A percentile compares a stretch with the other conserved stretches of the same genome.
Evolutionary conservation across 2,329 filamentous ascomycete genomes (phyloP).

Genomic region (Helminthosporium solani): DNA sequence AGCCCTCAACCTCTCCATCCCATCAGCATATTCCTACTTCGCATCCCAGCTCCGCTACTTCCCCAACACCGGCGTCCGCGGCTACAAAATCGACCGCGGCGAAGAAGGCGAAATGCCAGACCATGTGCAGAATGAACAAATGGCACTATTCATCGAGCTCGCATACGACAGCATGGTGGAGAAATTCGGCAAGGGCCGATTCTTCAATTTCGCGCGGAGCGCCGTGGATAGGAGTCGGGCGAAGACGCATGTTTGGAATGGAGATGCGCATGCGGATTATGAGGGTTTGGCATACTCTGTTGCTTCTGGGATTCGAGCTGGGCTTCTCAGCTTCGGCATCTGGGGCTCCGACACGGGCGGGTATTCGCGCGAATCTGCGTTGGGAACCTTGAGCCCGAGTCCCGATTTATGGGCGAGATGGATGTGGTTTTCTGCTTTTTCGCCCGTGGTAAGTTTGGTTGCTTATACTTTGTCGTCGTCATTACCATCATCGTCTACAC

Average conservation of each 20-base stretch:
- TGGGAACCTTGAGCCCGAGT: conserved; percentile 19
- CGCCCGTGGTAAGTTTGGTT: no score
- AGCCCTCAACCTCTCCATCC: conserved; percentile 42
- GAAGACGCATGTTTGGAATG: conserved; percentile 39
- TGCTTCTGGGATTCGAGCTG: conserved; percentile 35
- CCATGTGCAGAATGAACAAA: conserved; percentile 41
- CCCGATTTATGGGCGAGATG: conserved; percentile 41
- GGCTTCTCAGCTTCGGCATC: conserved; percentile 34
- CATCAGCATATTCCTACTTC: conserved; percentile 39
- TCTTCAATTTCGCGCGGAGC: conserved; percentile 40
- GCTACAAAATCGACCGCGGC: conserved; percentile 44
- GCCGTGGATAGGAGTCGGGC: conserved; percentile 37
- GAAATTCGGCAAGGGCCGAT: conserved; percentile 30
- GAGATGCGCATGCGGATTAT: conserved; percentile 38
- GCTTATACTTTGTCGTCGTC: no score
- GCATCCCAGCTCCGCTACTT: conserved; percentile 32
- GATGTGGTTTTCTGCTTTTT: conserved; percentile 45
- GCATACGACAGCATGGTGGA: conserved; percentile 37
- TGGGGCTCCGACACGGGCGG: conserved; percentile 42
- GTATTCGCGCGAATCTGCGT: conserved; percentile 23
- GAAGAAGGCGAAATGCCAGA: conserved; percentile 45
- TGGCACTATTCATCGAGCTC: conserved; percentile 33
- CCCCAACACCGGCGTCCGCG: conserved; percentile 37
- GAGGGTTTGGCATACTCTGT: conserved; percentile 36
- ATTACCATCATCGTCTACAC: no score